Evolutionary conservation across 495 filamentous ascomycete genomes (phyloP).

Genomic region (Hyaloscypha finlandica): DNA sequence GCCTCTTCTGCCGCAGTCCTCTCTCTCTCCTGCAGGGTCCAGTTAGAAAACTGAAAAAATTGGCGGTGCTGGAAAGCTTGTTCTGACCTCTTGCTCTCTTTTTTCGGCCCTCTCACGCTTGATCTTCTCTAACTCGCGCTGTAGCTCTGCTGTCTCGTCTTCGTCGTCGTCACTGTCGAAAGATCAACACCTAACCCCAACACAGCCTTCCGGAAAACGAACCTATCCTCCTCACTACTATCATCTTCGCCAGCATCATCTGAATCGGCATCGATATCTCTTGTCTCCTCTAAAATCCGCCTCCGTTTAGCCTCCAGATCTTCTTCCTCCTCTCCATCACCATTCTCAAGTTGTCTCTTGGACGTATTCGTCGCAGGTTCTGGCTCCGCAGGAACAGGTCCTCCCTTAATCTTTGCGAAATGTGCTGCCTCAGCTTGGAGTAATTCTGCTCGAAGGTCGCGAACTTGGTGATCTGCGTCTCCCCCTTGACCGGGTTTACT

Average conservation of each 20-base stretch:
- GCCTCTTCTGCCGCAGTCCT: constrained; percentile 76
- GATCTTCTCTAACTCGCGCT: constrained; percentile 93
- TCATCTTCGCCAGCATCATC: constrained; percentile 64
- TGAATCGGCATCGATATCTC: constrained; percentile 89
- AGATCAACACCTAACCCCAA: constrained; percentile 4
- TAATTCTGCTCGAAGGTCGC: constrained; percentile 90
- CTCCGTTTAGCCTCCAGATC: constrained; percentile 82
- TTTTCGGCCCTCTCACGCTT: constrained; percentile 85
- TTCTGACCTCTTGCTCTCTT: constrained; percentile 73
- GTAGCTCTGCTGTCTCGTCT: constrained; percentile 86
- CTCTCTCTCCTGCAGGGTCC: constrained; percentile 62
- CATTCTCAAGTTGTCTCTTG: constrained; percentile 68
- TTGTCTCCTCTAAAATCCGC: constrained; percentile 83
- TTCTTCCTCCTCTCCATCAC: constrained; percentile 55
- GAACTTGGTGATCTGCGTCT: constrained; percentile 68
- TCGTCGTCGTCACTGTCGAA: constrained; percentile 68
- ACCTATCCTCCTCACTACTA: constrained; percentile 72
- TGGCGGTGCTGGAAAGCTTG: constrained; percentile 16
- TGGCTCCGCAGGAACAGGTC: constrained; percentile 41
- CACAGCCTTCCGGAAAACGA: constrained; percentile 9
- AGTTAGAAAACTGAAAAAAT: constrained; percentile 17
- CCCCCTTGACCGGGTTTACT: constrained; percentile 88
- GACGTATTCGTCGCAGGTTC: constrained; percentile 40
- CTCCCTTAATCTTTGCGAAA: constrained; percentile 79
- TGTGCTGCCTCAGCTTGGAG: constrained; percentile 85